A percentile compares a stretch with the other conserved stretches of the same genome.
phyloP scores from a whole-genome alignment of 2,329 filamentous ascomycete genomes.

The Pseudocercospora fuligena region DNA sequence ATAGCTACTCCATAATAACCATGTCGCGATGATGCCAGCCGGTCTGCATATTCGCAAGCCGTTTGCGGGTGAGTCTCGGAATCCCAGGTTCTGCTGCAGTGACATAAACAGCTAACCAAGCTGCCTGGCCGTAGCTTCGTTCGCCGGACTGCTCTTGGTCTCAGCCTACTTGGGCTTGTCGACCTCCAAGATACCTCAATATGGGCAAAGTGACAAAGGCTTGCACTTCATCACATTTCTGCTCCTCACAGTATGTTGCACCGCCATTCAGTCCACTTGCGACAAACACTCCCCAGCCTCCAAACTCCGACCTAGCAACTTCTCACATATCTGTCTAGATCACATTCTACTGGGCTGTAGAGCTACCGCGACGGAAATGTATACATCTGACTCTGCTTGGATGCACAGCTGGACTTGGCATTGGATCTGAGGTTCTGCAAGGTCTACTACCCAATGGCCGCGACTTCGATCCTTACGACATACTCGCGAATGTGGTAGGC shows the following conservation, averaged over 20 bases:
- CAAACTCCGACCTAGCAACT: background rate
- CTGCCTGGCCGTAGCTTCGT: constrained; percentile 44
- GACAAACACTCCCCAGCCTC: background rate
- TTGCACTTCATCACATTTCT: constrained; percentile 91
- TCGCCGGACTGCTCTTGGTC: constrained; percentile 69
- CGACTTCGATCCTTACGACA: constrained; percentile 77
- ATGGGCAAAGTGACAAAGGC: constrained; percentile 81
- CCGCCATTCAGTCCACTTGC: background rate
- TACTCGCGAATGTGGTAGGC: constrained; percentile 84
- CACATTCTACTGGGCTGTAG: constrained; percentile 93
- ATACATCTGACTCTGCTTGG: constrained; percentile 81
- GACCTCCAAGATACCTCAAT: constrained; percentile 57
- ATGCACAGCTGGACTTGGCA: constrained; percentile 73
- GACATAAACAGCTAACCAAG: constrained; percentile 16
- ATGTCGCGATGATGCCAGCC: constrained; percentile 39
- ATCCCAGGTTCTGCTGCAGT: constrained; percentile 7
- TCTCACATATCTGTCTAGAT: constrained; percentile 26
- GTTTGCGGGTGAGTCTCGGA: constrained; percentile 73
- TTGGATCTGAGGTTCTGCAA: constrained; percentile 79
- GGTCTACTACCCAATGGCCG: constrained; percentile 67
- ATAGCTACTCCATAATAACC: background rate
- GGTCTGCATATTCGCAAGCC: constrained; percentile 79
- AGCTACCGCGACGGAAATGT: constrained; percentile 83
- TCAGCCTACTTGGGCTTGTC: constrained; percentile 79
- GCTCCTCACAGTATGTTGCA: constrained; percentile 68